Percentiles rank a stretch among this genome's conserved stretches.
Evolutionary conservation across 1,284 basidiomycete genomes (phyloP).

Genomic region (Sanghuangporus weigelae): DNA sequence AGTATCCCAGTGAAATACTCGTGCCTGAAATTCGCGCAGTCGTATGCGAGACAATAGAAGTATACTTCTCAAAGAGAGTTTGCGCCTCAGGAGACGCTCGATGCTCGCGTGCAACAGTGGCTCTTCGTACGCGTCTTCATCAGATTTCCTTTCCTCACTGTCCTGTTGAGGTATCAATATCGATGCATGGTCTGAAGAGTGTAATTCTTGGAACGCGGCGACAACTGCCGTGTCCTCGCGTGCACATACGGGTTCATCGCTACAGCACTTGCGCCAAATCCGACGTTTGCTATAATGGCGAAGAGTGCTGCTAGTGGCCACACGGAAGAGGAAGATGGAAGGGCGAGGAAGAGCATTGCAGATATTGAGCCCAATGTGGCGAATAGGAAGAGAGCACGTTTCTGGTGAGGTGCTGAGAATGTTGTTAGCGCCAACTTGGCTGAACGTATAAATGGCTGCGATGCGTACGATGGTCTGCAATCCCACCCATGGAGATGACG

Average conservation of each 20-base stretch:
- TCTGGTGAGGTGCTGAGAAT: too few relatives aligned
- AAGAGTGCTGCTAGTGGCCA: slow-evolving; percentile 59
- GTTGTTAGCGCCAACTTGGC: too few relatives aligned
- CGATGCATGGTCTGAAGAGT: slow-evolving; percentile 9
- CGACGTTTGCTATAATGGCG: slow-evolving; percentile 71
- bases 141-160: slow-evolving; percentile 21
- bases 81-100: slow-evolving; percentile 12
- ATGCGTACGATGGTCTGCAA: slow-evolving; percentile 77
- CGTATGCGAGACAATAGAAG: slow-evolving; percentile 54
- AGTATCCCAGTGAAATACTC: slow-evolving; percentile 82
- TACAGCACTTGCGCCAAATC: slow-evolving; percentile 79
- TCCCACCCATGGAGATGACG: slow-evolving; percentile 85
- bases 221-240: slow-evolving; percentile 58
- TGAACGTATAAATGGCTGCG: neutral
- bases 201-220: slow-evolving; percentile 36
- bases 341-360: too few relatives aligned
- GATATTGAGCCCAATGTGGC: too few relatives aligned
- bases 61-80: slow-evolving; percentile 32
- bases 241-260: slow-evolving; percentile 85
- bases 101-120: slow-evolving; percentile 13
- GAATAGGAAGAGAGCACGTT: too few relatives aligned
- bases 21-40: too few relatives aligned
- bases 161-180: too few relatives aligned
- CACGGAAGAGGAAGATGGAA: too few relatives aligned
- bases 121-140: slow-evolving; percentile 19